These are phyloP conservation scores for Candida vaughaniae DNA, from an alignment of 805 yeast species.

Conservation along the genomic window DNA sequence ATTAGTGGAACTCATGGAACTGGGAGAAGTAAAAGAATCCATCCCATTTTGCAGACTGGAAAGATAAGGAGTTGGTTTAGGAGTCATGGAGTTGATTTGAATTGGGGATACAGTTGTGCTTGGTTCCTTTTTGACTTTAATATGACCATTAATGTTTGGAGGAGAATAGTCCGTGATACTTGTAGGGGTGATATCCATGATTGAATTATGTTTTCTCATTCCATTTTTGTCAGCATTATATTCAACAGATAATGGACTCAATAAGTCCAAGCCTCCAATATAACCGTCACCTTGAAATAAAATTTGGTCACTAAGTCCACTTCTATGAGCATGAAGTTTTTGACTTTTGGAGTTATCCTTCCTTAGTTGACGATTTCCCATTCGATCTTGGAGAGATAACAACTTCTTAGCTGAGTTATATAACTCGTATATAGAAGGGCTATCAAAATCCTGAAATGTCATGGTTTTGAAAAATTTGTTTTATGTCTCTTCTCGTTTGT, in stretches of 20 bases:
- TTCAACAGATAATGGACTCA: constrained; percentile 31
- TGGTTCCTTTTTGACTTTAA: constrained; percentile 19
- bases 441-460: constrained; percentile 14
- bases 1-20: not conserved
- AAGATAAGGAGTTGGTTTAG: constrained; percentile 1
- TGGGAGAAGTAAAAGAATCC: constrained; percentile 3
- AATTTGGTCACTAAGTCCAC: constrained; percentile 1
- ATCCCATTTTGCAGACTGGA: constrained; percentile 1
- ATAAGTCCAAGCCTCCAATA: constrained; percentile 15
- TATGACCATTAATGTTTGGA: constrained; percentile 8
- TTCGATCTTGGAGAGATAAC: constrained; percentile 37
- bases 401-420: constrained; percentile 42
- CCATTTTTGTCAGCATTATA: not conserved
- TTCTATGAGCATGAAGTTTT: constrained; percentile 10
- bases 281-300: not conserved
- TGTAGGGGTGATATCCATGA: constrained; percentile 29
- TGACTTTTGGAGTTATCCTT: constrained; percentile 30
- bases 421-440: constrained; percentile 41
- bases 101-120: constrained; percentile 17
- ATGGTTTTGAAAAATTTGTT: too few species aligned
- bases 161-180: constrained; percentile 28
- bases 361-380: constrained; percentile 38
- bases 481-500: not conserved
- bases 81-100: constrained; percentile 13
- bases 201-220: constrained; percentile 1